A percentile compares a stretch with the other conserved stretches of the same genome.
phyloP scores from a whole-genome alignment of 257 asterid species.

The Ocimum tenuiflorum region DNA sequence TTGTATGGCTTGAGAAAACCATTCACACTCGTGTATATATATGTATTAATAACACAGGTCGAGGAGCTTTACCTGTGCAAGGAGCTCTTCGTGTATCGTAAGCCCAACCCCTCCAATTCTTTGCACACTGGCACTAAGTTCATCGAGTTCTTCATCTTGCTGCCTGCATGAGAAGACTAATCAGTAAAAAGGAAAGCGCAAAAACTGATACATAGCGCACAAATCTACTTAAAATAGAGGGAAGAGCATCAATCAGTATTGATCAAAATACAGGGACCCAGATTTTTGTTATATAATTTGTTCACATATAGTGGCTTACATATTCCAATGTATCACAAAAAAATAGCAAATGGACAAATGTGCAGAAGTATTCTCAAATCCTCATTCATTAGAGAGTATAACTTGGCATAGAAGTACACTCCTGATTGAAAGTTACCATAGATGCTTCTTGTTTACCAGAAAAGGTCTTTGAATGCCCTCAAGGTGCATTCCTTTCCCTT shows the following conservation, averaged over 20 bases:
- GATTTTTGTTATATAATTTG: neutral
- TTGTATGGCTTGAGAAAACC: neutral
- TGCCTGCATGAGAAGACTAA: slow-evolving; percentile 37
- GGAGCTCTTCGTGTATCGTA: slow-evolving; percentile 95
- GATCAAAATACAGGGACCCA: neutral
- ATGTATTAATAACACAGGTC: neutral
- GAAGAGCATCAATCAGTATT: slow-evolving; percentile 2
- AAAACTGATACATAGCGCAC: neutral
- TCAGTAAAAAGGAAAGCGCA: neutral
- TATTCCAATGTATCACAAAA: neutral
- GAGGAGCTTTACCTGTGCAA: slow-evolving; percentile 57
- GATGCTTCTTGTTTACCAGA: neutral
- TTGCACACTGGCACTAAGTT: slow-evolving; percentile 79
- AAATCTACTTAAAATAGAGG: slow-evolving; percentile 1
- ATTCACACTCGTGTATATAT: neutral
- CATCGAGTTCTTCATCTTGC: slow-evolving; percentile 77
- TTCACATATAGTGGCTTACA: neutral
- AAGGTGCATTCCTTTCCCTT: no score
- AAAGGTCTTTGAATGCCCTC: no score
- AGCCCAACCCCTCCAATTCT: slow-evolving; percentile 96
- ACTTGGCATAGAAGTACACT: neutral
- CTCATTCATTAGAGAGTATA: neutral
- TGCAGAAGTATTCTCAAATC: neutral
- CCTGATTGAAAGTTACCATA: neutral
- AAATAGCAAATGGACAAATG: neutral